phyloP scores from a whole-genome alignment of 1,284 basidiomycete species.

The Schizophyllum amplum region DNA sequence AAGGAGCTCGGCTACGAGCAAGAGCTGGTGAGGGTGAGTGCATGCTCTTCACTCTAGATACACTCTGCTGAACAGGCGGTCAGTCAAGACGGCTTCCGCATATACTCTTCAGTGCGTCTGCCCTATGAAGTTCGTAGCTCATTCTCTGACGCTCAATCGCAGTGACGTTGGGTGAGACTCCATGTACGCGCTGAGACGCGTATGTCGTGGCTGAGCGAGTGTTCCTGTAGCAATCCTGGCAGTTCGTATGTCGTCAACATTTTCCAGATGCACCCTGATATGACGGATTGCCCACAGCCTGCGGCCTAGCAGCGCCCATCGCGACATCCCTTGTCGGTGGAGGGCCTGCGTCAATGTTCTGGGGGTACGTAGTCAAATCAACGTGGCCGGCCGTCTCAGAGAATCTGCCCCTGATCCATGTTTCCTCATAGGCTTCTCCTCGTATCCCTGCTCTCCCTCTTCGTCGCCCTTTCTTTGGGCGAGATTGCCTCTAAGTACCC shows the following conservation, averaged over 20 bases:
- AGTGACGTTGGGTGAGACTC: constrained; percentile 38
- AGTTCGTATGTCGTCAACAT: constrained; percentile 32
- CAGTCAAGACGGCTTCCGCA: constrained; percentile 39
- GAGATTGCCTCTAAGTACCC: constrained; percentile 52
- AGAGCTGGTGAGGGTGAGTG: constrained; percentile 38
- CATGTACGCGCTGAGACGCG: too few relatives aligned
- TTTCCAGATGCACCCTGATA: neutral
- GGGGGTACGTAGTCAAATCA: constrained; percentile 31
- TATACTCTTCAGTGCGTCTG: constrained; percentile 39
- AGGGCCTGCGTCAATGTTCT: constrained; percentile 44
- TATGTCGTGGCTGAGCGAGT: neutral
- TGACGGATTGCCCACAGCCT: constrained; percentile 26
- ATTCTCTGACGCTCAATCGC: constrained; percentile 1
- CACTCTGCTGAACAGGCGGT: neutral
- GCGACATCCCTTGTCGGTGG: constrained; percentile 45
- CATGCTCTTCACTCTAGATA: neutral
- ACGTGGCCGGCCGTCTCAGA: neutral
- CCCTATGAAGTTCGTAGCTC: neutral
- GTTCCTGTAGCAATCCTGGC: constrained; percentile 38
- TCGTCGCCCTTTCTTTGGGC: constrained; percentile 41
- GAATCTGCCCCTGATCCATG: neutral
- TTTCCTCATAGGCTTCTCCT: constrained; percentile 32
- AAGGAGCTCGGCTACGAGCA: constrained; percentile 42
- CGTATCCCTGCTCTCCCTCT: constrained; percentile 35
- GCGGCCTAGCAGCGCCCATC: constrained; percentile 42